Conservation (phyloP, 2,329 filamentous ascomycete genomes). For the Penicillium sp. region DNA sequence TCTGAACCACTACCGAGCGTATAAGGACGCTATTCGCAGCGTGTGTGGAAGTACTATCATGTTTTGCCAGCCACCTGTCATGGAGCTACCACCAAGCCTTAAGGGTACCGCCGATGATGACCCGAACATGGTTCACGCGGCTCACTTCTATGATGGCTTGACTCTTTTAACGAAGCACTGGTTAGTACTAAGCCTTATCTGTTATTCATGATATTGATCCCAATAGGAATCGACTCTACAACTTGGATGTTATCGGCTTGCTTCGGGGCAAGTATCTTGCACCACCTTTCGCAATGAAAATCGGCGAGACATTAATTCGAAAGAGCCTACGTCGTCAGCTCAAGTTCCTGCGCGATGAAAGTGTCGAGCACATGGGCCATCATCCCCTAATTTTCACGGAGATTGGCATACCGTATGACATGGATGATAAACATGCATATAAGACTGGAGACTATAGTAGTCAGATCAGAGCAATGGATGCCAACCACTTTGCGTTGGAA, state of each 20-base stretch:
- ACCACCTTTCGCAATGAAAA: slow-evolving; percentile 85
- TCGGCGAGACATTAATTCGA: slow-evolving; percentile 89
- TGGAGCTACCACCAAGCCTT: slow-evolving; percentile 85
- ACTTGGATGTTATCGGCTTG: slow-evolving; percentile 91
- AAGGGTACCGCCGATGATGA: slow-evolving; percentile 89
- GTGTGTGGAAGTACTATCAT: slow-evolving; percentile 79
- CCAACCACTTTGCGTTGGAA: slow-evolving; percentile 91
- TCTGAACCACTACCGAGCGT: slow-evolving; percentile 77
- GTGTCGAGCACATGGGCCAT: slow-evolving; percentile 77
- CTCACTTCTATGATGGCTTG: slow-evolving; percentile 95
- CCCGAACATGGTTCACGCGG: slow-evolving; percentile 82
- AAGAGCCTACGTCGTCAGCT: slow-evolving; percentile 91
- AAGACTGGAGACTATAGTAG: slow-evolving; percentile 93
- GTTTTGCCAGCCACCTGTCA: slow-evolving; percentile 85
- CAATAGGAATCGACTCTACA: slow-evolving; percentile 80
- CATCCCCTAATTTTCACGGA: slow-evolving; percentile 89
- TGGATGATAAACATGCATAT: slow-evolving; percentile 96
- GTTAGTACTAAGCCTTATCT: slow-evolving; percentile 35
- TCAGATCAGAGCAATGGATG: slow-evolving; percentile 88
- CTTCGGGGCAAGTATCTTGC: slow-evolving; percentile 83
- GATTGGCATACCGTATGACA: slow-evolving; percentile 97
- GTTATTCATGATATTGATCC: slow-evolving; percentile 5
- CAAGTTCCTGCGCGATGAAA: slow-evolving; percentile 77
- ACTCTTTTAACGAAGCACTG: slow-evolving; percentile 98
- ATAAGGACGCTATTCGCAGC: slow-evolving; percentile 70